Percentiles rank a stretch among this genome's conserved stretches.
Evolutionary conservation across 441 rosid species (phyloP).

Genomic region (Aleurites moluccanus): DNA sequence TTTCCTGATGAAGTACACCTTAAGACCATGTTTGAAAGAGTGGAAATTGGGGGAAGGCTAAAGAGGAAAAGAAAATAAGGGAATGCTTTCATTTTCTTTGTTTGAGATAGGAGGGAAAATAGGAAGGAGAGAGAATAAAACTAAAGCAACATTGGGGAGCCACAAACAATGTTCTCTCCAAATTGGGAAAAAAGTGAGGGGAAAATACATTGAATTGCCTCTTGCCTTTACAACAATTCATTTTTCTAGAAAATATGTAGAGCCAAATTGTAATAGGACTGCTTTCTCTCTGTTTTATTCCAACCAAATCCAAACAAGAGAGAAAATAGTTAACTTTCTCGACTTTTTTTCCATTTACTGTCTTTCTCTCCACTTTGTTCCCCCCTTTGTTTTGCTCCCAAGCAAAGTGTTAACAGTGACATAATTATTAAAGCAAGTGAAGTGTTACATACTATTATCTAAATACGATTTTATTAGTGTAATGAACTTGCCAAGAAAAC

Average conservation of each 20-base stretch:
- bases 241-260: neutral
- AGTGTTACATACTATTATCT: neutral
- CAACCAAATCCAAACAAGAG: neutral
- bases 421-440: neutral
- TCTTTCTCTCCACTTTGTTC: neutral
- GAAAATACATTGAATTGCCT: neutral
- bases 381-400: neutral
- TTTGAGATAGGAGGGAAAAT: neutral
- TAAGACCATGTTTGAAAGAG: neutral
- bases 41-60: neutral
- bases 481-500: neutral
- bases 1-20: neutral
- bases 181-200: neutral
- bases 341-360: neutral
- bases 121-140: neutral
- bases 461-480: neutral
- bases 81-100: slow-evolving; percentile 1
- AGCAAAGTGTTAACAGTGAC: slow-evolving; percentile 1
- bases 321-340: neutral
- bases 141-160: neutral
- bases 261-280: neutral
- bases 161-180: neutral
- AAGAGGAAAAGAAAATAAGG: neutral
- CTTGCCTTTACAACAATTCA: neutral
- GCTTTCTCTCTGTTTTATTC: neutral